Evolutionary conservation across 805 yeast genomes (phyloP).

Genomic region (Candida andamanensis): DNA sequence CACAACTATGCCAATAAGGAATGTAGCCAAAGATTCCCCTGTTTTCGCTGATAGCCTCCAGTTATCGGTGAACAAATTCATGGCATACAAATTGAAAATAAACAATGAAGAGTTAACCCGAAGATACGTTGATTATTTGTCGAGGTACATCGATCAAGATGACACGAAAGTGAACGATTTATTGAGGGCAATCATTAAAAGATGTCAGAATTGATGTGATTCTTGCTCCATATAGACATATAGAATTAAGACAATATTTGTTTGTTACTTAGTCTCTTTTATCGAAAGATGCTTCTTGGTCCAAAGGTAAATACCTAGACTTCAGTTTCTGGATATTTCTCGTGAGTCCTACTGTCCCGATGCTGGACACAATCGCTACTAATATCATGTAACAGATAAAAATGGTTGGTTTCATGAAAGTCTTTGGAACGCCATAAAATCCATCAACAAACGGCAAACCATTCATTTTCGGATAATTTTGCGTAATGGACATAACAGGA

Average conservation of each 20-base stretch:
- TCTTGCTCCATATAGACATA: too few species aligned
- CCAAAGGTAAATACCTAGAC: conserved; percentile 6
- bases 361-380: conserved; percentile 18
- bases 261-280: conserved; percentile 1
- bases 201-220: conserved; percentile 24
- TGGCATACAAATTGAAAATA: conserved; percentile 50
- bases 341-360: conserved; percentile 19
- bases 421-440: conserved; percentile 33
- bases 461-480: conserved; percentile 6
- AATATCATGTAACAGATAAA: conserved; percentile 19
- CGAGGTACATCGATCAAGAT: conserved; percentile 13
- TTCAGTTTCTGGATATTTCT: conserved; percentile 19
- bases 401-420: conserved; percentile 20
- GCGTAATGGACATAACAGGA: conserved; percentile 4
- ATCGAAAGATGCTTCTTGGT: neutral
- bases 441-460: conserved; percentile 36
- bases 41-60: conserved; percentile 58
- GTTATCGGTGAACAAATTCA: conserved; percentile 63
- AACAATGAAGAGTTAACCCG: conserved; percentile 28
- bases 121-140: conserved; percentile 22
- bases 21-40: conserved; percentile 31
- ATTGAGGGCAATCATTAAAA: conserved; percentile 37
- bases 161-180: conserved; percentile 24
- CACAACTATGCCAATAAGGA: conserved; percentile 64
- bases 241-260: neutral